Conservation (phyloP, 2,329 filamentous ascomycete genomes). For the Fusarium goolgardi region DNA sequence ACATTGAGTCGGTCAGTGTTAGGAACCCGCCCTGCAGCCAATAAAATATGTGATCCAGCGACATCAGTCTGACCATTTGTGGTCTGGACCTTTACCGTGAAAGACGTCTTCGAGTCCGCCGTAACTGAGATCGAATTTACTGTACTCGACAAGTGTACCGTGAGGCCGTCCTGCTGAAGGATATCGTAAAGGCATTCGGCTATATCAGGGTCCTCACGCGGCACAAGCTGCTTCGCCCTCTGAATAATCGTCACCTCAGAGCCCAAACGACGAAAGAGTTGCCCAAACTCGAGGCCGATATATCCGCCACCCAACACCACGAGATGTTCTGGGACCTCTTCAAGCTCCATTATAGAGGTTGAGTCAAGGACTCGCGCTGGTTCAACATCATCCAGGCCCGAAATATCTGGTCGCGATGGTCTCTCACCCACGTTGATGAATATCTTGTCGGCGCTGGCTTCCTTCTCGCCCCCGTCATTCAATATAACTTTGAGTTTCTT, state of each 20-base stretch:
- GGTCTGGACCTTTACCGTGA: conserved; percentile 39
- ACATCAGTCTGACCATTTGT: conserved; percentile 44
- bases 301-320: conserved; percentile 65
- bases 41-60: conserved; percentile 60
- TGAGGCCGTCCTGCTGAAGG: conserved; percentile 59
- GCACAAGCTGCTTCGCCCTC: conserved; percentile 56
- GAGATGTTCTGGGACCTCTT: conserved; percentile 59
- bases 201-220: conserved; percentile 61
- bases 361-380: conserved; percentile 57
- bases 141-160: conserved; percentile 54
- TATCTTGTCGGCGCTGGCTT: conserved; percentile 55
- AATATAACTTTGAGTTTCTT: conserved; percentile 53
- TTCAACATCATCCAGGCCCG: conserved; percentile 53
- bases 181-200: conserved; percentile 57
- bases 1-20: conserved; percentile 62
- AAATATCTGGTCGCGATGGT: conserved; percentile 53
- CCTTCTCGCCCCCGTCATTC: conserved; percentile 48
- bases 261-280: conserved; percentile 63
- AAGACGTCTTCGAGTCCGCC: conserved; percentile 18
- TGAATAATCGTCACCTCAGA: conserved; percentile 62
- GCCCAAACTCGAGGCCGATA: conserved; percentile 65
- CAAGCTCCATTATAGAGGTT: conserved; percentile 61
- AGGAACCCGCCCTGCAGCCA: conserved; percentile 62
- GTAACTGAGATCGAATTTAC: conserved; percentile 45
- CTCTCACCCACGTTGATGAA: conserved; percentile 61